Evolutionary conservation across 2,329 filamentous ascomycete genomes (phyloP).

Genomic region (Dactylonectria macrodidyma): DNA sequence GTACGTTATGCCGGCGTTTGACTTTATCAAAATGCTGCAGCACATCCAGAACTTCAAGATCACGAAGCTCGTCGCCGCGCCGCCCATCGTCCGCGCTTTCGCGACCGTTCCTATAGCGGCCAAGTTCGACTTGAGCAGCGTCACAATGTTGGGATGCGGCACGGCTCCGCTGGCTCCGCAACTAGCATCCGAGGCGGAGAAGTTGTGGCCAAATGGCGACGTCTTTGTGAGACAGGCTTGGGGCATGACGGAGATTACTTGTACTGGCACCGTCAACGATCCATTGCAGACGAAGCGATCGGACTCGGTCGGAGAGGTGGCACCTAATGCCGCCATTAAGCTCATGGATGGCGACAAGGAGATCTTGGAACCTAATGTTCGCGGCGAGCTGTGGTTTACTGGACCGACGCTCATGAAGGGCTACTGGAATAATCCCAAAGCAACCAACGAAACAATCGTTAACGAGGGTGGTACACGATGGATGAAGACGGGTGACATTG

Average conservation of each 20-base stretch:
- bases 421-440: conserved; percentile 81
- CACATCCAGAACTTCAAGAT: conserved; percentile 78
- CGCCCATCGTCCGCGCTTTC: conserved; percentile 81
- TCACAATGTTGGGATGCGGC: conserved; percentile 73
- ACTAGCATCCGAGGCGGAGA: conserved; percentile 60
- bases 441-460: conserved; percentile 72
- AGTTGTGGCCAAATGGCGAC: conserved; percentile 60
- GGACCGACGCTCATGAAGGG: conserved; percentile 82
- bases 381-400: conserved; percentile 81
- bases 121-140: conserved; percentile 78
- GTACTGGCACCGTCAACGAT: conserved; percentile 76
- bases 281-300: conserved; percentile 65
- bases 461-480: conserved; percentile 70
- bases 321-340: conserved; percentile 64
- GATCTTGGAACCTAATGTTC: conserved; percentile 63
- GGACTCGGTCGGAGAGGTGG: conserved; percentile 53
- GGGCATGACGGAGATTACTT: conserved; percentile 91
- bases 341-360: conserved; percentile 73
- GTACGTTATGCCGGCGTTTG: conserved; percentile 85
- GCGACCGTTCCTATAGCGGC: conserved; percentile 77
- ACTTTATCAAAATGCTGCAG: conserved; percentile 80
- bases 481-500: conserved; percentile 83
- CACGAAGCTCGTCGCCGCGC: conserved; percentile 76
- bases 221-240: conserved; percentile 75
- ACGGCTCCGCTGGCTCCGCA: conserved; percentile 77